Percentiles rank a stretch among this genome's conserved stretches.
phyloP scores from a whole-genome alignment of 148 eudicot species.

The Arbutus unedo region DNA sequence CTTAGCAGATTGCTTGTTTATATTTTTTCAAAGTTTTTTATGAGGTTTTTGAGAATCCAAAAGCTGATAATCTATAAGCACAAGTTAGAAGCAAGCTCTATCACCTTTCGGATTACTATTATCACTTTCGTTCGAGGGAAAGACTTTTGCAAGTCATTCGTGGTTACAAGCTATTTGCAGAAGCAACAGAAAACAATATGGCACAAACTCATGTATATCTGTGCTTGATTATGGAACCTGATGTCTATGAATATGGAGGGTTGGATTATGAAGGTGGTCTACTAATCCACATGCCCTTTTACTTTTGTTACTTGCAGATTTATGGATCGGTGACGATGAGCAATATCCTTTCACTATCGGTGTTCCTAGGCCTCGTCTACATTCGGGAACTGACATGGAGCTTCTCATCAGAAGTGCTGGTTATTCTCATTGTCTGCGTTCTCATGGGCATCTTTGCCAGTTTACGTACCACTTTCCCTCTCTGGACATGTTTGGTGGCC shows the following conservation, averaged over 20 bases:
- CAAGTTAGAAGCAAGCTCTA: too few relatives aligned
- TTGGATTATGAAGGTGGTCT: background rate
- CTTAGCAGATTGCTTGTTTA: too few relatives aligned
- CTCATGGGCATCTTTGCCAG: constrained; percentile 8
- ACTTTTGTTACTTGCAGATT: background rate
- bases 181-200: too few relatives aligned
- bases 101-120: too few relatives aligned
- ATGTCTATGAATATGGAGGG: background rate
- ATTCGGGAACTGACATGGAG: constrained; percentile 8
- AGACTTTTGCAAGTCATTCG: too few relatives aligned
- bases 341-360: background rate
- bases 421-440: constrained; percentile 10
- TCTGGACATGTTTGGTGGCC: constrained; percentile 11
- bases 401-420: constrained; percentile 5
- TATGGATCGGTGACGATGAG: constrained; percentile 15
- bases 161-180: too few relatives aligned
- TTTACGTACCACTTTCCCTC: constrained; percentile 12
- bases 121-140: too few relatives aligned
- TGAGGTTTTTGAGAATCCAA: too few relatives aligned
- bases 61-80: too few relatives aligned
- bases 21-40: too few relatives aligned
- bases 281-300: background rate
- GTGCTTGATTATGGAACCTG: background rate
- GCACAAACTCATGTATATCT: background rate
- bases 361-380: constrained; percentile 9